Evolutionary conservation across 768 basidiomycete genomes (phyloP).

Genomic region (Tricholoma furcatifolium): DNA sequence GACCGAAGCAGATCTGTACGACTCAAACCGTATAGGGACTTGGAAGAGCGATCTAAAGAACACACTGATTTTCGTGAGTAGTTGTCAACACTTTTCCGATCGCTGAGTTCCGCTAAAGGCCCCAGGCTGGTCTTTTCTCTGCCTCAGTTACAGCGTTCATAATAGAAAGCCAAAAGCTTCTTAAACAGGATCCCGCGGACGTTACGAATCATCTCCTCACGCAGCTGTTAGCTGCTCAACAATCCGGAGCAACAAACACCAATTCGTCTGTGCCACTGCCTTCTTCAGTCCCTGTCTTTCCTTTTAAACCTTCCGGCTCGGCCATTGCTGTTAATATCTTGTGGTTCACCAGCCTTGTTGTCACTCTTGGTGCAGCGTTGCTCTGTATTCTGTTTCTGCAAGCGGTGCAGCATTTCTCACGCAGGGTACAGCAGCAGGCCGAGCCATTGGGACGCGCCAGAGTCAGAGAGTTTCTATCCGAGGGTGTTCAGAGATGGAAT

Average conservation of each 20-base stretch:
- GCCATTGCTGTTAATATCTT: conserved; percentile 25
- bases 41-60: conserved; percentile 20
- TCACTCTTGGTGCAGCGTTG: conserved; percentile 16
- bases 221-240: conserved; percentile 13
- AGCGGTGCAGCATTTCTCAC: conserved; percentile 4
- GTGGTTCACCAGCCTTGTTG: conserved; percentile 28
- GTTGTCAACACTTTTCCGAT: neutral
- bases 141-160: conserved; percentile 37
- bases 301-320: conserved; percentile 13
- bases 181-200: conserved; percentile 28
- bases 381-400: neutral
- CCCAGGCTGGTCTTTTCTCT: conserved; percentile 41
- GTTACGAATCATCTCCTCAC: conserved; percentile 26
- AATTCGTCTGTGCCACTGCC: neutral
- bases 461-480: conserved; percentile 1
- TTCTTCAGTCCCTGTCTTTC: neutral
- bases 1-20: conserved; percentile 1
- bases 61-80: conserved; percentile 28
- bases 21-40: conserved; percentile 2
- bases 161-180: conserved; percentile 31
- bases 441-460: conserved; percentile 2
- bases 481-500: conserved; percentile 2
- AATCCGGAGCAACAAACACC: neutral
- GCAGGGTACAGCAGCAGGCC: conserved; percentile 1
- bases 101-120: neutral